Base-by-base conservation (phyloP, 305 asterid species). In the Caryopteris hybrid region DNA sequence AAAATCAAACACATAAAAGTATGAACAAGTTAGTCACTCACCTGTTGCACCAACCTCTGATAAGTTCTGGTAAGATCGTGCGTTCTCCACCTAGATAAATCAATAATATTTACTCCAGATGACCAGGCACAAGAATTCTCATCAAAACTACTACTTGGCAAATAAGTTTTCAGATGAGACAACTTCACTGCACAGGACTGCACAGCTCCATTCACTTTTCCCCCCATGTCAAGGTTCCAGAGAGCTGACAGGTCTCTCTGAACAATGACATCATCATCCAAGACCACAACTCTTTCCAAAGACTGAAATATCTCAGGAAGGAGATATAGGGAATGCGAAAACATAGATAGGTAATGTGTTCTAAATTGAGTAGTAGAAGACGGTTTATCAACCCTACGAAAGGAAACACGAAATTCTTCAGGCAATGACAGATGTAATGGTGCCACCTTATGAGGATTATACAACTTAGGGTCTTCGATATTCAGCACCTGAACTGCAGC, bases 401-500 rank as follows among this genome's bases (percentile, higher is more conserved):
- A 83, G 65, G 97, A 87, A 79, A 95, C 80, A 54, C 92, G 98
- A 72, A 81, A 95, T 76, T 91, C 98, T 74, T 89, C 96, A 75
- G 98, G 97, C 83, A 87, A 76, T 60, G 89, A 85, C 73, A 86
- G 83, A 73, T 81, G 85, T 17, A 76, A 74, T 5, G 80, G 85
- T 61, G 76, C 80, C 79, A 38, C 80, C 75, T 80, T 81, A 52
- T 69, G 72, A 76, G 76, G 86, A 64, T 68, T 67, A 72, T 71
- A 76, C 86, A 87, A 72, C 85, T 84, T 78, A 41, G 65, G 80
- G 80, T 83, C 96, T 80, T 95, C 97, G 68, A 91, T 75, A 65
- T 95, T 88, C 83, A 95, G 87, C 72, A 95, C 97, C 84, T 85
- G 91, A 74, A 95, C 92, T 66, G 85, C 78, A 71, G 99, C 96